Base-by-base conservation (phyloP, 202 grass and related monocot species). In the Carex arenaria region DNA sequence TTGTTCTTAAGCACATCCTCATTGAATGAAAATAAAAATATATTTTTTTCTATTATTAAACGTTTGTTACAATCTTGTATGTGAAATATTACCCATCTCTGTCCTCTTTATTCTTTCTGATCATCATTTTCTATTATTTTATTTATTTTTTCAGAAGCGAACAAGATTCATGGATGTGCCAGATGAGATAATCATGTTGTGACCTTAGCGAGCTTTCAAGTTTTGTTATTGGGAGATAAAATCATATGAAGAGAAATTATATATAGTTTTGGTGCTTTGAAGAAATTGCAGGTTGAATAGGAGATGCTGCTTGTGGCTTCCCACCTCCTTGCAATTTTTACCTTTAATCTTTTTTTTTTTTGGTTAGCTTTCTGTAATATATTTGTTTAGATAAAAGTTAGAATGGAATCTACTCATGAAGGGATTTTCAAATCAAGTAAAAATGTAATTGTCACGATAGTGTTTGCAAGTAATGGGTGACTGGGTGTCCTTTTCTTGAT, bases 281-380 rank as follows among this genome's bases (percentile, higher is more conserved):
- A 80, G 18, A 40, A 64, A 61, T 82, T 80, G 83, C 84, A 82
- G 92, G 74, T 60, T 28, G 84, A 91, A 75, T 80, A 83, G 53
- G 94, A 94, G 94, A 94, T 90, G 92, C 94, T 85, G 92, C 88
- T 73, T 84, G 90, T 82, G 85, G 89, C 90, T 90, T 94, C 94
- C 94, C 91, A 77, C 88, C 79, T 84, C 86, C 87, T 56, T 10
- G 47, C 65, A 72, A 79, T 55, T 82, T 59, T 61, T 74, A 34
- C 30, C 65, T 3, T 66, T 64, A 38, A 45, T 84, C 17, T 62
- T 3, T 55, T 78, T n/a, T 42, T 42, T 56, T 12, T 84, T 77
- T 76, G 43, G 32, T n/a, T 63, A 78, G 72, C 6, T 47, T 57
- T 43, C 54, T 85, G 76, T 84, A 62, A 84, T 45, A 84, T 84